Conservation (phyloP, 441 rosid species). For the Euphorbia corollata region DNA sequence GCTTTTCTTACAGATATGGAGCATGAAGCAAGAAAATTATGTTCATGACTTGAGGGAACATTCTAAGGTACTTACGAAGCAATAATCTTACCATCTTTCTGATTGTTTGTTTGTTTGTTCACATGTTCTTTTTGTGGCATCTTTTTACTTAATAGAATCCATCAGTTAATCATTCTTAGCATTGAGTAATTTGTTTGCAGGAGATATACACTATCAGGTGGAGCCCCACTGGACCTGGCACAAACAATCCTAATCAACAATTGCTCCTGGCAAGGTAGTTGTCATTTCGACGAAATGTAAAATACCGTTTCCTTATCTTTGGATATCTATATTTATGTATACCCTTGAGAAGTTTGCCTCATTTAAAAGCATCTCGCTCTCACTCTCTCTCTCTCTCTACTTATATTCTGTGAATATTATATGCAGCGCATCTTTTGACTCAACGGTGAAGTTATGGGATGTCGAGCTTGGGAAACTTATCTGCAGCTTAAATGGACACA, state of each 20-base stretch:
- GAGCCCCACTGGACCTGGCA: constrained; percentile 93
- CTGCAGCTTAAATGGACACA: constrained; percentile 87
- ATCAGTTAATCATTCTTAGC: constrained; percentile 1
- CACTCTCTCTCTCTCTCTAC: background rate
- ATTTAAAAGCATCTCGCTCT: too few species aligned
- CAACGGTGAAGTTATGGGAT: constrained; percentile 94
- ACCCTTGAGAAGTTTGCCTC: background rate
- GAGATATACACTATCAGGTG: constrained; percentile 94
- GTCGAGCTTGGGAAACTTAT: constrained; percentile 82
- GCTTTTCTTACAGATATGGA: constrained; percentile 70
- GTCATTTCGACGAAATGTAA: constrained; percentile 1
- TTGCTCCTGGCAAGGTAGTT: constrained; percentile 76
- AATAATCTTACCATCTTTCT: background rate
- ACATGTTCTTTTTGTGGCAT: background rate
- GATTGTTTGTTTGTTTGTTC: background rate
- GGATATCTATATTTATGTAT: background rate
- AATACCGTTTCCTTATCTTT: background rate
- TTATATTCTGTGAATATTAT: constrained; percentile 9
- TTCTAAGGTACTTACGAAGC: constrained; percentile 43
- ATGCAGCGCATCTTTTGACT: constrained; percentile 92
- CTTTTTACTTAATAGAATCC: background rate
- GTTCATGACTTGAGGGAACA: constrained; percentile 89
- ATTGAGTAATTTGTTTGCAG: constrained; percentile 32
- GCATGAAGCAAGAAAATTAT: constrained; percentile 64
- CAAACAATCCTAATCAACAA: constrained; percentile 88